Percentiles rank a stretch among this genome's conserved stretches.
phyloP scores from a whole-genome alignment of 148 eudicot species.

The Linanthus parryae region DNA sequence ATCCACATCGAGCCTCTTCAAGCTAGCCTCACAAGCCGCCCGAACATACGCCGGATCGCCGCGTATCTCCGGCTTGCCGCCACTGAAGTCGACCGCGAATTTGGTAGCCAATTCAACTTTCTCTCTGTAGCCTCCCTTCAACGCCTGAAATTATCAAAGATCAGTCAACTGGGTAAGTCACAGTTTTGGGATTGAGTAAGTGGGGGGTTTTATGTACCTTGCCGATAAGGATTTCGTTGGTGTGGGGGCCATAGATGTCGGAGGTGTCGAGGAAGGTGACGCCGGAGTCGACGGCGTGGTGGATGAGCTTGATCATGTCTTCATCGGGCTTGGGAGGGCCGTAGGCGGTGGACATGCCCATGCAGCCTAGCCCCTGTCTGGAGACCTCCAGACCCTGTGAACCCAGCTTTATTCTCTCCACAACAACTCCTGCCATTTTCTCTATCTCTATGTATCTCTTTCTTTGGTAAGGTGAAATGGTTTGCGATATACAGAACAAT shows the following conservation, averaged over 20 bases:
- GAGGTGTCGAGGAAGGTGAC: constrained; percentile 47
- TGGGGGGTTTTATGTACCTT: constrained; percentile 15
- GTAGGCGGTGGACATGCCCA: constrained; percentile 32
- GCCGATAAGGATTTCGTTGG: constrained; percentile 46
- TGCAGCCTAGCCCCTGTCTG: constrained; percentile 41
- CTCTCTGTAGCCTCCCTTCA: constrained; percentile 34
- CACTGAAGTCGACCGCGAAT: constrained; percentile 22
- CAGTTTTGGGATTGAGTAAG: neutral
- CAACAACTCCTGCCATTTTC: too few species aligned
- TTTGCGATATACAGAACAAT: too few species aligned
- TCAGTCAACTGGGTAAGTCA: neutral
- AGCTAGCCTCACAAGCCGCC: constrained; percentile 37
- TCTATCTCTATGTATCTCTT: too few species aligned
- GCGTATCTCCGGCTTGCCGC: constrained; percentile 13
- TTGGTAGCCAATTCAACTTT: constrained; percentile 37
- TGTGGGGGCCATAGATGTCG: constrained; percentile 29
- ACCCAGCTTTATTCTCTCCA: constrained; percentile 29
- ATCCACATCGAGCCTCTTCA: constrained; percentile 35
- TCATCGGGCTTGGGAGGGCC: constrained; percentile 47
- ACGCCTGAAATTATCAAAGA: constrained; percentile 20
- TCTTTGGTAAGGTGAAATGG: too few species aligned
- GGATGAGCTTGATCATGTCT: constrained; percentile 26
- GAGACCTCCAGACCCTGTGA: constrained; percentile 40
- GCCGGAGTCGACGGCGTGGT: constrained; percentile 34
- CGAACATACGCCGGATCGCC: constrained; percentile 40